Base-by-base conservation (phyloP, 2,329 filamentous ascomycete genomes). In the Paracoccidioides lutzii region DNA sequence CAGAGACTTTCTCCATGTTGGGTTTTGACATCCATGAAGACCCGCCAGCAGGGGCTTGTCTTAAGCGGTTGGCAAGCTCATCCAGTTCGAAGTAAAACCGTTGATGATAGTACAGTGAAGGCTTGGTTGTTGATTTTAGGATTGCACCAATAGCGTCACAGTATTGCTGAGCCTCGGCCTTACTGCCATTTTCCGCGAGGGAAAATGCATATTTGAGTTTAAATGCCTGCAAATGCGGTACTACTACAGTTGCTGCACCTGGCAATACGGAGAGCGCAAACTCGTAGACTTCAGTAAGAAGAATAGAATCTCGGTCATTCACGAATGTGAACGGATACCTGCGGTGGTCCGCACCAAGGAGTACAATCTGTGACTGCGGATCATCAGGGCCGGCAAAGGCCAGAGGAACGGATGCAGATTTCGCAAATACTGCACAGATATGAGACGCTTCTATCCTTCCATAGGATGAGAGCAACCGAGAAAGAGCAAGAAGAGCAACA, bases 201-300 rank as follows among this genome's bases (percentile, higher is more conserved):
- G 82, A 80, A 64, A 86, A 81, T 6, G 93, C 93, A 70, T 96
- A 87, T 55, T 93, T 84, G 44, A 97, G 77, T 71, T 97, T 98
- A 77, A 95, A 97, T 1, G 85, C 83, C 56, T 94, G 83, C 38
- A 99, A 74, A 69, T 98, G 90, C 10, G 91, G 88, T 57, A 87
- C 80, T 43, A 80, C 78, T 38, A 81, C 74, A 0, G 77, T 70
- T 28, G 77, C 73, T 2, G 79, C 77, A 33, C 76, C 75, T 28
- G 79, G 79, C 2, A 85, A 77, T 12, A 97, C 78, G 8, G 87
- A 87, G 9, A 88, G 76, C 0, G 88, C 90, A 68, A 89, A 97
- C 68, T 99, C 93, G 65, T 94, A 97, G 0, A 95, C 83, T 69
- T 99, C 93, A 44, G 89, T 97, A n/a, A 98, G 79, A 52, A 96